A percentile compares a stretch with the other conserved stretches of the same genome.
These are phyloP conservation scores for Lasiodiplodia gonubiensis DNA, from an alignment of 2,329 filamentous ascomycete genomes.

Conservation along the genomic window DNA sequence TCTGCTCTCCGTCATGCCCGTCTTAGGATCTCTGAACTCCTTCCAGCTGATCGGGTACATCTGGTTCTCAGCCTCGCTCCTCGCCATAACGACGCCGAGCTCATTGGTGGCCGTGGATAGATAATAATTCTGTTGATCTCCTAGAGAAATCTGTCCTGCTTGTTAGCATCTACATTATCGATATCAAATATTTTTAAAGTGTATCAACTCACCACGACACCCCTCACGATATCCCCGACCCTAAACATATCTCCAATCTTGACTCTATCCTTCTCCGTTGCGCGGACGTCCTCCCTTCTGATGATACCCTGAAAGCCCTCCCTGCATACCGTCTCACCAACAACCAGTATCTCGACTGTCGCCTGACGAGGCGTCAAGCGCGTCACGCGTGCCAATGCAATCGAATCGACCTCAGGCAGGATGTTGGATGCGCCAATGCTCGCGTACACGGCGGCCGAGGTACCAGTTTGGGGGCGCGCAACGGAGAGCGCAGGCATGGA, in stretches of 20 bases:
- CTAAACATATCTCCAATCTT: conserved; percentile 89
- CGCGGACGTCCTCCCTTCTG: conserved; percentile 83
- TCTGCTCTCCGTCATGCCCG: conserved; percentile 74
- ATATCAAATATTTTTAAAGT: neutral
- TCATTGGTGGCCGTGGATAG: conserved; percentile 91
- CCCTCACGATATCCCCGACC: conserved; percentile 89
- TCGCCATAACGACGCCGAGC: conserved; percentile 90
- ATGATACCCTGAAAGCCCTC: conserved; percentile 87
- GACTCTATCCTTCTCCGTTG: conserved; percentile 91
- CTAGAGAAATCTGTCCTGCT: conserved; percentile 73
- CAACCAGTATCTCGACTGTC: conserved; percentile 82
- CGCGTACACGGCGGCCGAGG: conserved; percentile 1
- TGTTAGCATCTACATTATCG: neutral
- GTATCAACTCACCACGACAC: conserved; percentile 69
- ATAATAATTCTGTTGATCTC: conserved; percentile 95
- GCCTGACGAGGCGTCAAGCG: conserved; percentile 86
- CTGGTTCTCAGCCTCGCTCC: conserved; percentile 82
- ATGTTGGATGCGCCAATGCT: conserved; percentile 62
- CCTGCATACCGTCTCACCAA: conserved; percentile 69
- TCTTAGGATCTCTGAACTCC: conserved; percentile 86
- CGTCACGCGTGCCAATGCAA: conserved; percentile 83
- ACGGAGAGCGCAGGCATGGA: conserved; percentile 46
- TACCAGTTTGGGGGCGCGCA: conserved; percentile 26
- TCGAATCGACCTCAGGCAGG: conserved; percentile 79
- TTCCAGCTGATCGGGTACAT: conserved; percentile 97